A percentile compares a stretch with the other conserved stretches of the same genome.
Evolutionary conservation across 345 rosid genomes (phyloP).

Genomic region (Camelina sativa): DNA sequence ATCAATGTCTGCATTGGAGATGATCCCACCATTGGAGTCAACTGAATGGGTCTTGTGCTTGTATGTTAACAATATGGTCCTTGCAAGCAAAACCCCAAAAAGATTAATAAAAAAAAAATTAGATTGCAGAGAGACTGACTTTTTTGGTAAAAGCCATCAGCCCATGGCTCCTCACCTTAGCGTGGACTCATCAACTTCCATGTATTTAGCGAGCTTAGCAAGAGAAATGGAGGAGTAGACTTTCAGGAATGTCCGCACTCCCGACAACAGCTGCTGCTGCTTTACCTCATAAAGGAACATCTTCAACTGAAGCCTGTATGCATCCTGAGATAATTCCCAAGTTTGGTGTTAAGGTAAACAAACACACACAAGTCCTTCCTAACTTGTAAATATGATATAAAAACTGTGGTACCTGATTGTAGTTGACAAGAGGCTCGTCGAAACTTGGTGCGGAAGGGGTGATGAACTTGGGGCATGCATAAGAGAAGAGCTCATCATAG

Average conservation of each 20-base stretch:
- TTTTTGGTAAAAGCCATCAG: background rate
- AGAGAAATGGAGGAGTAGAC: slow-evolving; percentile 87
- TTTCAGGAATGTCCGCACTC: slow-evolving; percentile 83
- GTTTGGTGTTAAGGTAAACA: slow-evolving; percentile 1
- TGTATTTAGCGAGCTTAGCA: slow-evolving; percentile 81
- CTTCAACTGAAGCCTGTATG: slow-evolving; percentile 93
- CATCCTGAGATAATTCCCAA: slow-evolving; percentile 61
- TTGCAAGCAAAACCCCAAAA: slow-evolving; percentile 35
- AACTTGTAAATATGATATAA: no score
- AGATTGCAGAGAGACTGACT: background rate
- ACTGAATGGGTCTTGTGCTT: slow-evolving; percentile 98
- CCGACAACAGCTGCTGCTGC: slow-evolving; percentile 88
- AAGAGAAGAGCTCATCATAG: slow-evolving; percentile 72
- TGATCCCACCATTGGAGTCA: slow-evolving; percentile 75
- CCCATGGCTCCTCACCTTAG: slow-evolving; percentile 58
- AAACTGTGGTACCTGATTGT: slow-evolving; percentile 70
- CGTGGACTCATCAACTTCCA: slow-evolving; percentile 95
- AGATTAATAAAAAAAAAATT: background rate
- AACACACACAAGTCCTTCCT: background rate
- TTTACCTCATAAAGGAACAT: slow-evolving; percentile 91
- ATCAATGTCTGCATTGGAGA: slow-evolving; percentile 89
- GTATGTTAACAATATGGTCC: slow-evolving; percentile 91
- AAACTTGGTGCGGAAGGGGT: slow-evolving; percentile 94
- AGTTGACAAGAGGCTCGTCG: slow-evolving; percentile 91
- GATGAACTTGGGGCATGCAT: slow-evolving; percentile 98